These are phyloP conservation scores for Fusarium algeriense DNA, from an alignment of 2,329 filamentous ascomycete species.

Conservation along the genomic window DNA sequence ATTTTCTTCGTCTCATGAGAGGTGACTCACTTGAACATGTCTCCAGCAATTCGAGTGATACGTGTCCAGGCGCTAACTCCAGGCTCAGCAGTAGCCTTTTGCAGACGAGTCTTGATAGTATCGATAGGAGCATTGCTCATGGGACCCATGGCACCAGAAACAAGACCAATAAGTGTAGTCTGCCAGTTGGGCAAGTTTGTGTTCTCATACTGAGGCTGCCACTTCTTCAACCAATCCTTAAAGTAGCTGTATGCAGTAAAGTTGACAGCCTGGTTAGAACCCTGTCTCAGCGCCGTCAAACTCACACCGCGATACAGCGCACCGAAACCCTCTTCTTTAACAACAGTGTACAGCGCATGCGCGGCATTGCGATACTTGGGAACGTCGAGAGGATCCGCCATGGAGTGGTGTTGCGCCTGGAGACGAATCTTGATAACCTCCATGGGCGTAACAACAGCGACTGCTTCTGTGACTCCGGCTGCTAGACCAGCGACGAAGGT, in stretches of 20 bases:
- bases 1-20: accelerated
- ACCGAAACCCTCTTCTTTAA: conserved; percentile 89
- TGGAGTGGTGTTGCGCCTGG: conserved; percentile 97
- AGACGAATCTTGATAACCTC: conserved; percentile 99
- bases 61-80: conserved; percentile 84
- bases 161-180: conserved; percentile 89
- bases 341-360: conserved; percentile 83
- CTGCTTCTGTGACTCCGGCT: conserved; percentile 95
- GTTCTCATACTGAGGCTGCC: conserved; percentile 76
- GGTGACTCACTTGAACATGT: conserved; percentile 80
- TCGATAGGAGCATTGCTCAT: conserved; percentile 98
- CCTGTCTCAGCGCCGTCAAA: conserved; percentile 92
- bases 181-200: conserved; percentile 84
- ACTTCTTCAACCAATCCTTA: conserved; percentile 79
- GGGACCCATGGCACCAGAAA: conserved; percentile 94
- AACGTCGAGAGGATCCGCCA: conserved; percentile 95
- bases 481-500: conserved; percentile 85
- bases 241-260: conserved; percentile 98
- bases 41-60: conserved; percentile 81
- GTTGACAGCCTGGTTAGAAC: conserved; percentile 97
- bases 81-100: conserved; percentile 85
- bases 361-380: conserved; percentile 98
- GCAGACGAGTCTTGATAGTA: conserved; percentile 97
- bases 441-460: conserved; percentile 97
- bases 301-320: conserved; percentile 94